Conservation (phyloP, 2,329 filamentous ascomycete species). For the Microcyclospora pomicola region DNA sequence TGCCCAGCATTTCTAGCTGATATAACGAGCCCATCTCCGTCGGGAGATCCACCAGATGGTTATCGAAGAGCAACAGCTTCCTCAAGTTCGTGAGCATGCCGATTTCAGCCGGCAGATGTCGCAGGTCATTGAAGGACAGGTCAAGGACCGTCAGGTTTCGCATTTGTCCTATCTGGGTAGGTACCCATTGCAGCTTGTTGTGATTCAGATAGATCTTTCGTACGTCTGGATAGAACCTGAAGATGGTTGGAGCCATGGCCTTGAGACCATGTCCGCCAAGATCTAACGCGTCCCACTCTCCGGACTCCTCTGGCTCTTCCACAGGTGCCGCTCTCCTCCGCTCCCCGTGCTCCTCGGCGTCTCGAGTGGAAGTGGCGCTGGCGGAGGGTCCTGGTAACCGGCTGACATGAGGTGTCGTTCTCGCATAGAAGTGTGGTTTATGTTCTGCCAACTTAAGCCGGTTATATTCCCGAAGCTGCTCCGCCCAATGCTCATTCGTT, state of each 20-base stretch:
- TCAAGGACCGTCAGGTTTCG: conserved; percentile 73
- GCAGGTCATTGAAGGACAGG: conserved; percentile 75
- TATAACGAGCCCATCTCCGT: conserved; percentile 80
- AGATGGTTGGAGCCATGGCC: conserved; percentile 64
- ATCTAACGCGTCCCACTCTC: conserved; percentile 81
- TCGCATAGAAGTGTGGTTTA: conserved; percentile 57
- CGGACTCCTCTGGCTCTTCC: conserved; percentile 45
- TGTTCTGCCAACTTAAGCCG: conserved; percentile 16
- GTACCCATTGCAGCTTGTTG: conserved; percentile 75
- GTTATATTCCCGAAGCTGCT: conserved; percentile 52
- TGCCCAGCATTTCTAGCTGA: conserved; percentile 74
- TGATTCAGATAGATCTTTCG: conserved; percentile 87
- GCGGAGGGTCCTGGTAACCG: conserved; percentile 12
- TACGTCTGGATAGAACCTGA: conserved; percentile 70
- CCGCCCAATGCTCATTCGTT: conserved; percentile 66
- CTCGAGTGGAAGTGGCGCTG: conserved; percentile 35
- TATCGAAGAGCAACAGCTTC: conserved; percentile 78
- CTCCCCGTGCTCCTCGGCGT: conserved; percentile 42
- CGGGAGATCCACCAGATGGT: conserved; percentile 68
- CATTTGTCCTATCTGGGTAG: conserved; percentile 66
- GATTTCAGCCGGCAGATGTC: conserved; percentile 71
- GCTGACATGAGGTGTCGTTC: conserved; percentile 37
- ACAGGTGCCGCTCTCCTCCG: conserved; percentile 37
- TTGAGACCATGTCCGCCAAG: conserved; percentile 91
- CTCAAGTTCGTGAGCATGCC: conserved; percentile 94